phyloP scores from a whole-genome alignment of 345 rosid genomes.

The Carallia pectinifolia region DNA sequence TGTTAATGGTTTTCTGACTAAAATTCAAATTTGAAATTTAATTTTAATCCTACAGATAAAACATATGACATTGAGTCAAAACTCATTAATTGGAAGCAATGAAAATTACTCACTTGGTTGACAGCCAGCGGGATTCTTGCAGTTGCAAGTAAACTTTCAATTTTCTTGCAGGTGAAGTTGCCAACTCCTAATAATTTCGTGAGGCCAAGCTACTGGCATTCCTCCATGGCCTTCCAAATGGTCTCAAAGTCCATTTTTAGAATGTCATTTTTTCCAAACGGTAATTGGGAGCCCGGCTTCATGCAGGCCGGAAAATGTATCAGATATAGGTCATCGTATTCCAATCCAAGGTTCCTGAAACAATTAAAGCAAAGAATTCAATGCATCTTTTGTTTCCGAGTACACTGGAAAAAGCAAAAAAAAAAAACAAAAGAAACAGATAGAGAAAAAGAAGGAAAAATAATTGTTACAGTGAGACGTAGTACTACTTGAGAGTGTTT shows the following conservation, averaged over 20 bases:
- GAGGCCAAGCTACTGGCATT: slow-evolving; percentile 19
- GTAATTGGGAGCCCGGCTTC: slow-evolving; percentile 6
- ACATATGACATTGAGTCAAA: no score
- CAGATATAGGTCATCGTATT: slow-evolving; percentile 32
- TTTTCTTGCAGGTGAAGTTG: no score
- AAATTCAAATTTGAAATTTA: no score
- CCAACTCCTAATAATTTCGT: no score
- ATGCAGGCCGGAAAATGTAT: slow-evolving; percentile 41
- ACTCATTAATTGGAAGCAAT: background rate
- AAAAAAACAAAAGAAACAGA: no score
- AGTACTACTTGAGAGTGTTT: slow-evolving; percentile 22
- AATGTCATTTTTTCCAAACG: slow-evolving; percentile 6
- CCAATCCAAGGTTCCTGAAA: slow-evolving; percentile 24
- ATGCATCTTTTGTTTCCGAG: no score
- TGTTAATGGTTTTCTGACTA: no score
- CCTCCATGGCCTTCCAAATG: slow-evolving; percentile 49
- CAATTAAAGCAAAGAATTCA: background rate
- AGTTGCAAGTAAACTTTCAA: slow-evolving; percentile 22
- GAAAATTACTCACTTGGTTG: slow-evolving; percentile 26
- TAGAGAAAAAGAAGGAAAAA: background rate
- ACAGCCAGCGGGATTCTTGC: slow-evolving; percentile 37
- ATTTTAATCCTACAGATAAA: no score
- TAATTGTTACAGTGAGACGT: background rate
- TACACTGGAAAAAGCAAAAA: background rate
- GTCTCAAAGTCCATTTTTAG: slow-evolving; percentile 20